Evolutionary conservation across 2,329 filamentous ascomycete genomes (phyloP), one percentile per base, ranked within the genome.

Genomic region (Ophiocordyceps robertsii): DNA sequence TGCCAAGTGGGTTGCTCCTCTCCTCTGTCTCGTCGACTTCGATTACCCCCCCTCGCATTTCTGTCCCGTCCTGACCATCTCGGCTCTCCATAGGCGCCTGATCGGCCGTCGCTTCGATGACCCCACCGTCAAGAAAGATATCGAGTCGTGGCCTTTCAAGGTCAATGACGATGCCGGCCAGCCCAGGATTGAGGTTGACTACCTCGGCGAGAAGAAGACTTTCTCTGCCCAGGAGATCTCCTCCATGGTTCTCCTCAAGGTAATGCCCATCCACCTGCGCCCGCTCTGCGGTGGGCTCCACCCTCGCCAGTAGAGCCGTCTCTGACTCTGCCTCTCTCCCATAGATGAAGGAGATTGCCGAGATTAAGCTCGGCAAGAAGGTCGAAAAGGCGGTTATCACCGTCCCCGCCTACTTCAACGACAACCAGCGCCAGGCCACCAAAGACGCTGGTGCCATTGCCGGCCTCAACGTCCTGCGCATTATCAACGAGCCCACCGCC

Each of bases 181-280:
- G 74, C 92, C 92, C 55, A 79, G 86, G 67, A 88, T 98, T 56
- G 73, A 95, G 77, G 92, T 98, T 53, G 78, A 95, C 66, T 96
- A 96, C 73, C 80, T 96, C 53, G 83, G 82, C 57, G 87, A 94
- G 78, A 86, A 73, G 65, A 95, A 96, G 83, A 80, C 74, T 51
- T 98, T 98, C 79, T 93, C 89, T 41, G 86, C 92, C 49, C 90
- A 98, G 74, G 92, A 98, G 72, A 92, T 98, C 69, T 98, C 92
- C 50, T 85, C 92, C 64, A 98, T 98, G 92, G 86, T 98, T 55
- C 80, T 98, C 56, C 82, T 78, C 72, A 98, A 98, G 87, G 90
- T 93, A 73, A 7, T 24, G 16, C n/a, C 6, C 9, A 17, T 16
- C 33, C 4, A 10, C 16, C 16, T 17, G 9, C 16, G 14, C 14